Conservation (phyloP, 805 yeast genomes). For the Starmera dryadoides region DNA sequence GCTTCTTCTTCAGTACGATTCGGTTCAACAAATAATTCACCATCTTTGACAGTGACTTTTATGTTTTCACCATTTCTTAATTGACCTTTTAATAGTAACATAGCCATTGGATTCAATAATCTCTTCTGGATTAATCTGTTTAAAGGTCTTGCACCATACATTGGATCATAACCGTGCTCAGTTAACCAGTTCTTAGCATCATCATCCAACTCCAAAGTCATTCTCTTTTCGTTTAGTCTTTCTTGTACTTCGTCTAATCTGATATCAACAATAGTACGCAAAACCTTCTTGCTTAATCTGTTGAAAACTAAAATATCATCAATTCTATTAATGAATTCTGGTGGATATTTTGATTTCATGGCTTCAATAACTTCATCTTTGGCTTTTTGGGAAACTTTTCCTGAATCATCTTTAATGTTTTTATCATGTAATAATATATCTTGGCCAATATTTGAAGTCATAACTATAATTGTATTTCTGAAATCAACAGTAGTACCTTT, state of each 20-base stretch:
- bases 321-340: conserved; percentile 90
- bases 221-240: conserved; percentile 72
- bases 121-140: conserved; percentile 82
- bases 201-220: conserved; percentile 45
- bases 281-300: conserved; percentile 69
- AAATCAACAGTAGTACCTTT: conserved; percentile 93
- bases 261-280: conserved; percentile 77
- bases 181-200: conserved; percentile 75
- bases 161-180: conserved; percentile 81
- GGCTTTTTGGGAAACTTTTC: conserved; percentile 45
- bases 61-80: conserved; percentile 53
- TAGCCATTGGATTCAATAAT: conserved; percentile 85
- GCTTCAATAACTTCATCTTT: conserved; percentile 56
- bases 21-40: conserved; percentile 35
- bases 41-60: conserved; percentile 38
- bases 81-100: conserved; percentile 71
- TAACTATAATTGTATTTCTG: conserved; percentile 88
- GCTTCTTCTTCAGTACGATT: conserved; percentile 33
- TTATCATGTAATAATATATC: conserved; percentile 70
- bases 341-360: conserved; percentile 74
- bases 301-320: conserved; percentile 94
- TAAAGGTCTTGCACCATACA: conserved; percentile 94
- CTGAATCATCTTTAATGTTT: conserved; percentile 41
- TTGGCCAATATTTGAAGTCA: conserved; percentile 97
- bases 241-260: conserved; percentile 77